These are phyloP conservation scores for Pseudophaeomoniella oleicola DNA, from an alignment of 2,329 filamentous ascomycete species.

Conservation along the genomic window DNA sequence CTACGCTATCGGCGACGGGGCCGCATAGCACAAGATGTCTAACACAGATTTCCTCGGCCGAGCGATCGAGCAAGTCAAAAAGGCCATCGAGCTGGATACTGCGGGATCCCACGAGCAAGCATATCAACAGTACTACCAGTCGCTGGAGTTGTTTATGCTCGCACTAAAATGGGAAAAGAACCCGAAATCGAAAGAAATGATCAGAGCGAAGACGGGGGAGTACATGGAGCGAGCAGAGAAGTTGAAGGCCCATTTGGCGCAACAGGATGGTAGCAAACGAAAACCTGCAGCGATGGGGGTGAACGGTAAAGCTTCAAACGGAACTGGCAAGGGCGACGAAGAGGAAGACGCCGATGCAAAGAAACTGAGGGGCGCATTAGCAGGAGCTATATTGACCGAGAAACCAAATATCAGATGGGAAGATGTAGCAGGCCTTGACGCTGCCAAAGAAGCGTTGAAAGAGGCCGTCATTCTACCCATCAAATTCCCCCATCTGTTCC, in stretches of 20 bases:
- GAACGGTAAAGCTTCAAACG: constrained; percentile 35
- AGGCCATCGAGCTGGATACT: constrained; percentile 92
- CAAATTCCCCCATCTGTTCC: constrained; percentile 94
- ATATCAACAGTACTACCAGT: constrained; percentile 89
- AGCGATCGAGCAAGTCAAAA: constrained; percentile 92
- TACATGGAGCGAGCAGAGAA: constrained; percentile 99
- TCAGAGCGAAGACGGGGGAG: constrained; percentile 82
- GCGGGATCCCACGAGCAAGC: constrained; percentile 94
- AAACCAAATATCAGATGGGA: constrained; percentile 97
- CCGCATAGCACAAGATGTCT: constrained; percentile 67
- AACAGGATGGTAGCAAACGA: constrained; percentile 47
- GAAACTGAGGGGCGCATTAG: constrained; percentile 81
- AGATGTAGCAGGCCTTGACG: constrained; percentile 88
- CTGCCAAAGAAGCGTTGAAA: constrained; percentile 90
- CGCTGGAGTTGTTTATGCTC: constrained; percentile 96
- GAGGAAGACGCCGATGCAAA: constrained; percentile 81
- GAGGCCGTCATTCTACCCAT: constrained; percentile 96
- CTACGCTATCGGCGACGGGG: too few relatives aligned
- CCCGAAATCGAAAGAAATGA: constrained; percentile 91
- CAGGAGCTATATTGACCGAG: constrained; percentile 85
- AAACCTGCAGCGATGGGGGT: constrained; percentile 36
- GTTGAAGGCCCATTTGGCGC: constrained; percentile 76
- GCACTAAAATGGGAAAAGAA: constrained; percentile 99
- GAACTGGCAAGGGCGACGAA: constrained; percentile 43
- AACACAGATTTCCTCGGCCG: constrained; percentile 94